Conservation (phyloP, 1,284 basidiomycete genomes). For the Apiotrichum sp. region DNA sequence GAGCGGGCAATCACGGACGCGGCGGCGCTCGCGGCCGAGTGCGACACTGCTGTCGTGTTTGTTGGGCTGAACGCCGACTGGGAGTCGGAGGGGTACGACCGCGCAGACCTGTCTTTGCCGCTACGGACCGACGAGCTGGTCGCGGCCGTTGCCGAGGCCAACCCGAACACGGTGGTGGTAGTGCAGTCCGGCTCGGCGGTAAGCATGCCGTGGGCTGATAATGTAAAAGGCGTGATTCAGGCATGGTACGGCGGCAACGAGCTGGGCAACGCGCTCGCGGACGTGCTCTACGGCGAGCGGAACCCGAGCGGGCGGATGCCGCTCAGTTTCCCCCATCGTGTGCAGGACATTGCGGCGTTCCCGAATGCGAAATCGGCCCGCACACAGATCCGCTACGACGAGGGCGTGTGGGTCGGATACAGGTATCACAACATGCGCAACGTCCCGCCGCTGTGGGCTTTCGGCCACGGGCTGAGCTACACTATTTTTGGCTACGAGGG, state of each 20-base stretch:
- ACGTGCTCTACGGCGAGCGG: conserved; percentile 66
- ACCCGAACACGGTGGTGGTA: conserved; percentile 68
- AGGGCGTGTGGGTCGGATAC: conserved; percentile 55
- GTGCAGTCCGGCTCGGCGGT: conserved; percentile 67
- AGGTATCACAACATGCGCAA: conserved; percentile 64
- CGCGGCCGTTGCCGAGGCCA: conserved; percentile 57
- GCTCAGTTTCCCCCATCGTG: conserved; percentile 65
- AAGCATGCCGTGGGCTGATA: conserved; percentile 65
- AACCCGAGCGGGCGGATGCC: conserved; percentile 73
- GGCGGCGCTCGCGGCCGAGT: conserved; percentile 54
- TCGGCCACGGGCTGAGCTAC: conserved; percentile 78
- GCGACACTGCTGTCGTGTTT: conserved; percentile 58
- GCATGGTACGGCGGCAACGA: conserved; percentile 79
- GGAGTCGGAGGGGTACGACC: conserved; percentile 47
- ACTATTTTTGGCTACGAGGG: conserved; percentile 59
- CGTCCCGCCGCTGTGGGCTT: conserved; percentile 64
- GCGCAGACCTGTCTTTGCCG: conserved; percentile 46
- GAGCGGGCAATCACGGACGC: conserved; percentile 58
- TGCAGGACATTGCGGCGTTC: conserved; percentile 64
- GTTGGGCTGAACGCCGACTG: conserved; percentile 57
- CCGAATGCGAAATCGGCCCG: conserved; percentile 59
- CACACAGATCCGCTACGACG: conserved; percentile 57
- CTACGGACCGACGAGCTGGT: conserved; percentile 58
- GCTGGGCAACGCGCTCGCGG: conserved; percentile 70
- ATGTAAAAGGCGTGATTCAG: conserved; percentile 62